A percentile compares a stretch with the other conserved stretches of the same genome.
Evolutionary conservation across 345 rosid genomes (phyloP).

Genomic region (Gossypium thurberi): DNA sequence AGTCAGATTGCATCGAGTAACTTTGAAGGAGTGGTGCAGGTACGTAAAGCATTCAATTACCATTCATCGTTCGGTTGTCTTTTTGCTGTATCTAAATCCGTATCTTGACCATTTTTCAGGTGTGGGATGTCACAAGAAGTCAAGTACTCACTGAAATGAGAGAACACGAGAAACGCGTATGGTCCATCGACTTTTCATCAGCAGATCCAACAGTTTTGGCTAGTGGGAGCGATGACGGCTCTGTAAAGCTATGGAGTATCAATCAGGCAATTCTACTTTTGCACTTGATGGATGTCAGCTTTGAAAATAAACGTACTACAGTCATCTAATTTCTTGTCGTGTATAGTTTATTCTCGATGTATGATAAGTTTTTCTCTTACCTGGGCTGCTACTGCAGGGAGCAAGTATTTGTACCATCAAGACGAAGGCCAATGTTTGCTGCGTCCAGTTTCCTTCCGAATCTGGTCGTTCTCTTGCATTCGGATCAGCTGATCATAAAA

Average conservation of each 20-base stretch:
- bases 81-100: background rate
- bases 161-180: constrained; percentile 89
- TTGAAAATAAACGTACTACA: constrained; percentile 61
- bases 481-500: constrained; percentile 92
- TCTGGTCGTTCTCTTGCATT: constrained; percentile 79
- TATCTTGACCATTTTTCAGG: constrained; percentile 32
- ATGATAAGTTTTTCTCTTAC: constrained; percentile 40
- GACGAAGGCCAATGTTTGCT: constrained; percentile 89
- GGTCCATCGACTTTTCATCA: constrained; percentile 88
- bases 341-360: constrained; percentile 25
- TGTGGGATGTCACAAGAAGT: constrained; percentile 94
- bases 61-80: constrained; percentile 3
- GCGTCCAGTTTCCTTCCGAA: constrained; percentile 86
- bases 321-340: constrained; percentile 35
- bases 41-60: constrained; percentile 15
- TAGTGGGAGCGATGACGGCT: constrained; percentile 92
- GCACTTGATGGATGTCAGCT: constrained; percentile 83
- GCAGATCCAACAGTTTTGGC: constrained; percentile 92
- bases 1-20: constrained; percentile 96
- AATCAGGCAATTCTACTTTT: constrained; percentile 97
- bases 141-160: constrained; percentile 69
- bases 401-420: constrained; percentile 74
- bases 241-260: constrained; percentile 99
- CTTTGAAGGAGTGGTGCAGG: constrained; percentile 97
- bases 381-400: constrained; percentile 63